Evolutionary conservation across 495 filamentous ascomycete species (phyloP).

Genomic region (Extremus antarcticus): DNA sequence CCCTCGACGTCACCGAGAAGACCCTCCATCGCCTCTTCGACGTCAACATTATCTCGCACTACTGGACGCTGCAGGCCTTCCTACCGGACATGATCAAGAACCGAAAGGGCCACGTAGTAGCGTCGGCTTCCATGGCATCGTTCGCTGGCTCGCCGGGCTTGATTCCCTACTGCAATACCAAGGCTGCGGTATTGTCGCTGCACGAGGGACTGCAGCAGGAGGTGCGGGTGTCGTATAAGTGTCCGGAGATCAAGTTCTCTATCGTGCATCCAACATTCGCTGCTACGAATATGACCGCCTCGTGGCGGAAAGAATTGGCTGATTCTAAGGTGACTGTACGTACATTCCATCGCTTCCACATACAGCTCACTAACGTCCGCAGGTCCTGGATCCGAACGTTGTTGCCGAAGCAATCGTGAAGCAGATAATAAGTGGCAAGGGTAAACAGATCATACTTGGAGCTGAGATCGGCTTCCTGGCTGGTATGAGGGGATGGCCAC

Average conservation of each 20-base stretch:
- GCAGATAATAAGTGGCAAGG: conserved; percentile 20
- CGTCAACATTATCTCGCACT: conserved; percentile 52
- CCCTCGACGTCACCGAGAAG: conserved; percentile 38
- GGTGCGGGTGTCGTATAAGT: conserved; percentile 24
- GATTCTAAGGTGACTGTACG: neutral
- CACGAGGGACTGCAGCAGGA: conserved; percentile 35
- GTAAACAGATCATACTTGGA: conserved; percentile 20
- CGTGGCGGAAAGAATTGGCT: conserved; percentile 14
- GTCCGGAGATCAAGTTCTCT: conserved; percentile 26
- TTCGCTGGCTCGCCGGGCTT: conserved; percentile 41
- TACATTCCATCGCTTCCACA: neutral
- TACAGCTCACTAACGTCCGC: neutral
- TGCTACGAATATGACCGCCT: conserved; percentile 18
- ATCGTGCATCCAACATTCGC: conserved; percentile 32
- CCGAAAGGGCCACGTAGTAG: conserved; percentile 52
- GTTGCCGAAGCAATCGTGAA: conserved; percentile 22
- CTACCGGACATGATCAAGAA: conserved; percentile 47
- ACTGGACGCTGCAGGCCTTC: conserved; percentile 48
- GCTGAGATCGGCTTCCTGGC: neutral
- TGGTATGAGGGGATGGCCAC: conserved; percentile 13
- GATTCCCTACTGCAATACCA: conserved; percentile 46
- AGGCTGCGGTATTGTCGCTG: conserved; percentile 46
- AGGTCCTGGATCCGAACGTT: conserved; percentile 19
- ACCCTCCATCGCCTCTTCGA: conserved; percentile 43
- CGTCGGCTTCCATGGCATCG: conserved; percentile 44